Evolutionary conservation across 148 eudicot genomes (phyloP).

Genomic region (Chenopodium suecicum): DNA sequence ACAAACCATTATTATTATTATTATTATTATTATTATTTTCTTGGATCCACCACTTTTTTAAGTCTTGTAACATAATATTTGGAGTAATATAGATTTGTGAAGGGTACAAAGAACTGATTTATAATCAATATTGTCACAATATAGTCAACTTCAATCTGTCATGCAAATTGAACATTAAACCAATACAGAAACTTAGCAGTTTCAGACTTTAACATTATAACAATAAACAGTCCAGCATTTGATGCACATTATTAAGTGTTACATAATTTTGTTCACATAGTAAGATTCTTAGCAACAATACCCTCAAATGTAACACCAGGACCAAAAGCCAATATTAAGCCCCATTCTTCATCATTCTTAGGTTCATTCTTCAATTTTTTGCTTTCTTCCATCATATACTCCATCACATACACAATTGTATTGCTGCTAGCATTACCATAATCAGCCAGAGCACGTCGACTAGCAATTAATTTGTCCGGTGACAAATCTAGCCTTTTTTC

Average conservation of each 20-base stretch:
- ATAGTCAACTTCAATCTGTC: constrained; percentile 8
- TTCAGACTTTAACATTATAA: background rate
- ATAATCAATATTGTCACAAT: background rate
- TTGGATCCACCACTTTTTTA: no score
- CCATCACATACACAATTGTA: constrained; percentile 93
- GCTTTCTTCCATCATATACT: constrained; percentile 72
- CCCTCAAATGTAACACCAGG: constrained; percentile 96
- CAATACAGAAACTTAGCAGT: constrained; percentile 1
- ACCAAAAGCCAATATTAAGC: constrained; percentile 88
- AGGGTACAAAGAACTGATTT: background rate
- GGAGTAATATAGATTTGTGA: background rate
- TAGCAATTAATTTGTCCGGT: constrained; percentile 67
- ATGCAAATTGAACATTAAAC: constrained; percentile 2
- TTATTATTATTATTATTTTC: no score
- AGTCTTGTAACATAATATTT: no score
- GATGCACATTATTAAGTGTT: background rate
- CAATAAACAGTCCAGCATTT: constrained; percentile 4
- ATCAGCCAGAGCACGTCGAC: constrained; percentile 78
- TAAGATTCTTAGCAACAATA: constrained; percentile 77
- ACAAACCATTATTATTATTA: no score
- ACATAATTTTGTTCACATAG: constrained; percentile 27
- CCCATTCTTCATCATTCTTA: constrained; percentile 64
- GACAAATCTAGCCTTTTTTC: constrained; percentile 66
- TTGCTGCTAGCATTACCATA: constrained; percentile 95
- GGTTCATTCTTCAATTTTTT: constrained; percentile 34